Evolutionary conservation across 257 asterid species (phyloP).

Genomic region (Henckelia pumila): DNA sequence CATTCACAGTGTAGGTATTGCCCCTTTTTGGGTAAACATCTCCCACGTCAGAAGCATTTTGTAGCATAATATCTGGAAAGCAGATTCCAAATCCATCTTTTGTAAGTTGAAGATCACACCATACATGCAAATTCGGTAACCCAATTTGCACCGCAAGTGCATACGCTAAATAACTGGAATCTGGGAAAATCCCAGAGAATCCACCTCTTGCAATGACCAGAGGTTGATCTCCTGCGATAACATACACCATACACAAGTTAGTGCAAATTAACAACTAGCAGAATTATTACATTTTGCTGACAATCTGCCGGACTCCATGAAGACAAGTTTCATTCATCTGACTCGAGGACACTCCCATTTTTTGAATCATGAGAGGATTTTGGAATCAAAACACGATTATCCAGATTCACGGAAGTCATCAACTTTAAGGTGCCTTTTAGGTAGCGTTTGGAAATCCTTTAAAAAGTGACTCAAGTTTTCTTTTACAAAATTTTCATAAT

Average conservation of each 20-base stretch:
- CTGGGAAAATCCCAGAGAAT: slow-evolving; percentile 77
- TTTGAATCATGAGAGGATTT: neutral
- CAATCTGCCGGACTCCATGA: neutral
- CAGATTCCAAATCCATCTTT: slow-evolving; percentile 81
- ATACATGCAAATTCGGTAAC: slow-evolving; percentile 31
- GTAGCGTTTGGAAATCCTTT: too few relatives aligned
- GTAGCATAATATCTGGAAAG: slow-evolving; percentile 54
- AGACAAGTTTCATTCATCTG: neutral
- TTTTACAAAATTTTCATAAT: too few relatives aligned
- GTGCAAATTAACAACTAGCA: neutral
- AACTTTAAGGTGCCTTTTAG: neutral
- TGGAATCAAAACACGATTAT: neutral
- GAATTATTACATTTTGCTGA: neutral
- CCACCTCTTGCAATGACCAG: slow-evolving; percentile 78
- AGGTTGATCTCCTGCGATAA: slow-evolving; percentile 60
- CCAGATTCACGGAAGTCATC: neutral
- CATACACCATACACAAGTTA: slow-evolving; percentile 6
- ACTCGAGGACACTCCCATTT: neutral
- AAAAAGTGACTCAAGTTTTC: too few relatives aligned
- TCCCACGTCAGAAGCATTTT: slow-evolving; percentile 47
- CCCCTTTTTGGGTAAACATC: neutral
- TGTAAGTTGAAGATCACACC: slow-evolving; percentile 91
- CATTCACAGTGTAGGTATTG: slow-evolving; percentile 54
- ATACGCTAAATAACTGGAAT: slow-evolving; percentile 60
- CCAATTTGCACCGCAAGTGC: slow-evolving; percentile 31